Percentiles rank a stretch among this genome's conserved stretches.
These are phyloP conservation scores for Alloteropsis semialata DNA, from an alignment of 176 grass and related monocot species.

Conservation along the genomic window DNA sequence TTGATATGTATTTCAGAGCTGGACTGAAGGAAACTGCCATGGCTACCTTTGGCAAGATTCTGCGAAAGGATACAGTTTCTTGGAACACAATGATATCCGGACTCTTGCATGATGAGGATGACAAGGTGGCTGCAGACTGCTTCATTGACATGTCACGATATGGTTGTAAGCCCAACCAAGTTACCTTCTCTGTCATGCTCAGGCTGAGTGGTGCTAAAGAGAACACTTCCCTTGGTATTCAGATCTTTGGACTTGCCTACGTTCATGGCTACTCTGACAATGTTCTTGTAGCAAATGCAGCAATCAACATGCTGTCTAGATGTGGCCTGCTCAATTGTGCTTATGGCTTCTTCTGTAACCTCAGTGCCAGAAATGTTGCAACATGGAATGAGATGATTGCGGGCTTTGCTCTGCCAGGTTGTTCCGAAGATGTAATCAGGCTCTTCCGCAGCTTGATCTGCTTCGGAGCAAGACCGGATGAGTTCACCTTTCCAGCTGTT, in stretches of 20 bases:
- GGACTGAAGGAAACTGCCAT: constrained; percentile 25
- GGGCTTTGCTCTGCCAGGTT: constrained; percentile 37
- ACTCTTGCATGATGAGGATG: constrained; percentile 31
- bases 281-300: constrained; percentile 47
- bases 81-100: constrained; percentile 57
- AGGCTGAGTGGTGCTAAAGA: constrained; percentile 41
- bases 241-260: constrained; percentile 47
- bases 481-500: constrained; percentile 51
- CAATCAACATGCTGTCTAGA: constrained; percentile 56
- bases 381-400: constrained; percentile 65
- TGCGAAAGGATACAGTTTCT: constrained; percentile 40
- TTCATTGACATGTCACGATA: constrained; percentile 29
- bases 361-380: constrained; percentile 29
- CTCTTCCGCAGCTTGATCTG: constrained; percentile 43
- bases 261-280: constrained; percentile 34
- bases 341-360: constrained; percentile 34
- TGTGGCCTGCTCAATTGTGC: constrained; percentile 38
- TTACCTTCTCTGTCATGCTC: constrained; percentile 43
- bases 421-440: constrained; percentile 29
- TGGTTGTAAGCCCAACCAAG: constrained; percentile 41
- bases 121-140: constrained; percentile 17
- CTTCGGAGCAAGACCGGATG: constrained; percentile 22
- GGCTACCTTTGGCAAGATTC: constrained; percentile 32
- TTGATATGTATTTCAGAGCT: constrained; percentile 51
- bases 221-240: constrained; percentile 34